These are phyloP conservation scores for Tilletiopsis washingtonensis DNA, from an alignment of 1,284 basidiomycete genomes.

Conservation along the genomic window DNA sequence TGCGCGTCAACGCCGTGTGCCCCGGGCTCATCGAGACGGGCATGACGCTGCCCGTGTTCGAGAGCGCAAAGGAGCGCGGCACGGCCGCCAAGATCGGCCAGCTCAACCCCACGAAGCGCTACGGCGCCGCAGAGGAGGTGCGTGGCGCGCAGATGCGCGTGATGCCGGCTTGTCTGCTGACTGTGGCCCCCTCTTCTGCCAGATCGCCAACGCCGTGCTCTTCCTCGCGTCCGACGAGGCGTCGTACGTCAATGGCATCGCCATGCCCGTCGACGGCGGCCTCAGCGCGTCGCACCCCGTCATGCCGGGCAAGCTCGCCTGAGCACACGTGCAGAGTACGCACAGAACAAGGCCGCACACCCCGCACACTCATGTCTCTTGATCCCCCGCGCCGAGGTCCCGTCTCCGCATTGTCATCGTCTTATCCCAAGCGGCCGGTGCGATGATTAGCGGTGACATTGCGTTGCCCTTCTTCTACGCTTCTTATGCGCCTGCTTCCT, in stretches of 20 bases:
- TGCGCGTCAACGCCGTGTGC: slow-evolving; percentile 82
- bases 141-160: slow-evolving; percentile 43
- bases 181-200: no score
- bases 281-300: slow-evolving; percentile 66
- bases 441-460: no score
- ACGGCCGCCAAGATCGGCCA: slow-evolving; percentile 70
- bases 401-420: no score
- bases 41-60: slow-evolving; percentile 70
- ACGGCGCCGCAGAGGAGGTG: slow-evolving; percentile 40
- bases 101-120: slow-evolving; percentile 72
- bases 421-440: no score
- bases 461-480: no score
- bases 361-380: no score
- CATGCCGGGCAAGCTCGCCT: slow-evolving; percentile 56
- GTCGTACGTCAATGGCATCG: slow-evolving; percentile 82
- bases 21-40: slow-evolving; percentile 85
- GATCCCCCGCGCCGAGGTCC: no score
- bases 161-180: not conserved
- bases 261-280: slow-evolving; percentile 77
- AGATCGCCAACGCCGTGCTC: slow-evolving; percentile 73
- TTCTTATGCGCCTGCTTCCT: no score
- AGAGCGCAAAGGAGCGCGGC: slow-evolving; percentile 66
- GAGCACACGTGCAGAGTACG: no score
- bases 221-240: slow-evolving; percentile 82
- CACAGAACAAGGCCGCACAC: no score